Evolutionary conservation across 140 eudicot species (phyloP).

Genomic region (Anethum foeniculum): DNA sequence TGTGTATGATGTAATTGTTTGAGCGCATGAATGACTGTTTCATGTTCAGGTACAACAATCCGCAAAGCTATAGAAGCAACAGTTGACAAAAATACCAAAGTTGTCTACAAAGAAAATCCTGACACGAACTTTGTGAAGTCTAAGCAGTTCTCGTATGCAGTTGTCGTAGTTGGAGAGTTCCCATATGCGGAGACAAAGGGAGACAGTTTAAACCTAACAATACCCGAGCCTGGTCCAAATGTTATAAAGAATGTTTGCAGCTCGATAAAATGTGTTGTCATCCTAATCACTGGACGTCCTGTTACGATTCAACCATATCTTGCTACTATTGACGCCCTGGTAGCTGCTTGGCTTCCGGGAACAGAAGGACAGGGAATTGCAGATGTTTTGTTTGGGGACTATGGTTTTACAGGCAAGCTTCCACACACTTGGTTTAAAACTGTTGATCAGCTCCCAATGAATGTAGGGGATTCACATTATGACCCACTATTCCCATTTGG

Average conservation of each 20-base stretch:
- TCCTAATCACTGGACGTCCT: slow-evolving; percentile 67
- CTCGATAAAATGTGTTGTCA: slow-evolving; percentile 55
- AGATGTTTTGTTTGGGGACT: slow-evolving; percentile 73
- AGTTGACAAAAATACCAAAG: slow-evolving; percentile 4
- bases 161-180: slow-evolving; percentile 9
- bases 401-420: slow-evolving; percentile 72
- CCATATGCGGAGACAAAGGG: slow-evolving; percentile 6
- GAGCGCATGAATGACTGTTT: neutral
- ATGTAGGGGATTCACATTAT: slow-evolving; percentile 62
- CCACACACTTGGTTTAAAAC: slow-evolving; percentile 72
- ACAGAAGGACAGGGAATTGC: slow-evolving; percentile 74
- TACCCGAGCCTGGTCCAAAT: slow-evolving; percentile 58
- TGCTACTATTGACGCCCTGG: slow-evolving; percentile 51
- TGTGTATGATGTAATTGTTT: neutral
- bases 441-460: slow-evolving; percentile 84
- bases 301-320: slow-evolving; percentile 55
- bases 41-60: slow-evolving; percentile 7
- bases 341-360: slow-evolving; percentile 94
- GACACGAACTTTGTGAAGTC: neutral
- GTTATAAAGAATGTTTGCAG: slow-evolving; percentile 49
- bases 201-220: slow-evolving; percentile 11
- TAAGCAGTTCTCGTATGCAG: neutral
- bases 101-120: slow-evolving; percentile 1
- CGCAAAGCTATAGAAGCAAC: neutral
- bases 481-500: slow-evolving; percentile 77